Evolutionary conservation across 2,329 filamentous ascomycete genomes (phyloP).

Genomic region (Beauveria brongniartii): DNA sequence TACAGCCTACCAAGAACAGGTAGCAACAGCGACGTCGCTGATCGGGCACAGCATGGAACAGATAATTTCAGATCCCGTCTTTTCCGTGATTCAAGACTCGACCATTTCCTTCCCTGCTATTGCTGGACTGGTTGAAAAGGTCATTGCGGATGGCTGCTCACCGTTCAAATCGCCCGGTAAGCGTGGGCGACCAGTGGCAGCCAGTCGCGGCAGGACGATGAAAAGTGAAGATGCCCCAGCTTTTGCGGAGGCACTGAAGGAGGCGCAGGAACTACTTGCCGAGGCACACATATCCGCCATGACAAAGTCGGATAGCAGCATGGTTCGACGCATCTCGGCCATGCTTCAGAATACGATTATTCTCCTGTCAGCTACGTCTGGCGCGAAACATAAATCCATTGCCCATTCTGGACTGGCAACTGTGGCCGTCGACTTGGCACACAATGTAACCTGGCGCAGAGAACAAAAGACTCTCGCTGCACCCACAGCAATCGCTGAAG

Average conservation of each 20-base stretch:
- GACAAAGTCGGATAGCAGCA: slow-evolving; percentile 45
- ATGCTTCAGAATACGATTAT: slow-evolving; percentile 59
- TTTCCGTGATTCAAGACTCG: slow-evolving; percentile 85
- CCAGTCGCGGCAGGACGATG: slow-evolving; percentile 18
- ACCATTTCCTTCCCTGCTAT: slow-evolving; percentile 80
- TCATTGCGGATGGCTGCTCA: slow-evolving; percentile 27
- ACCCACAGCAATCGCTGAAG: slow-evolving; percentile 1
- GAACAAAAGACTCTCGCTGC: slow-evolving; percentile 46
- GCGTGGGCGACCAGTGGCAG: slow-evolving; percentile 19
- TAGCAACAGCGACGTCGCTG: slow-evolving; percentile 59
- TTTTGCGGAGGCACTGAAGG: slow-evolving; percentile 52
- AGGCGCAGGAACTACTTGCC: slow-evolving; percentile 58
- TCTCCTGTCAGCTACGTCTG: slow-evolving; percentile 54
- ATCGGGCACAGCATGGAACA: slow-evolving; percentile 61
- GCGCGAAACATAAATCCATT: slow-evolving; percentile 35
- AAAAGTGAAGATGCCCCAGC: slow-evolving; percentile 24
- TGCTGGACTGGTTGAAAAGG: slow-evolving; percentile 33
- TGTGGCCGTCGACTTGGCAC: slow-evolving; percentile 60
- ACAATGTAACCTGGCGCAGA: slow-evolving; percentile 59
- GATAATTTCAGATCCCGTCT: slow-evolving; percentile 73
- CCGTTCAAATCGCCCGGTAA: slow-evolving; percentile 29
- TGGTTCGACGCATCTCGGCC: slow-evolving; percentile 55
- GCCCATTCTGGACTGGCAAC: slow-evolving; percentile 50
- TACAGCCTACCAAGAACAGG: slow-evolving; percentile 40
- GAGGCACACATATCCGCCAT: slow-evolving; percentile 53